A percentile compares a stretch with the other conserved stretches of the same genome.
These are phyloP conservation scores for Piper betle DNA, from an alignment of 164 flowering plant species.

Conservation along the genomic window DNA sequence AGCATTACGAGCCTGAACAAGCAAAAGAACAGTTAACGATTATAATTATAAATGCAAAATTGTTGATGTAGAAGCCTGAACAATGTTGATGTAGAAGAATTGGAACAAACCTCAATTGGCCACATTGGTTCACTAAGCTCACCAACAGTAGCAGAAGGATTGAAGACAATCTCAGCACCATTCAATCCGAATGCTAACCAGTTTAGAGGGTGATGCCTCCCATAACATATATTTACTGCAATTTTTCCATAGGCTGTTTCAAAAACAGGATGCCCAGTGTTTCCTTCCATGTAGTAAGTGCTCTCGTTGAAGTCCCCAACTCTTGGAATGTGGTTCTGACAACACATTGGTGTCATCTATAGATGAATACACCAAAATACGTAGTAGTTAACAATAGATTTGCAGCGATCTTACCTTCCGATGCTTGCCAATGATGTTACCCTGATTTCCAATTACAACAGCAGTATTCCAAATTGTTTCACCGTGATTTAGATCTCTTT, in stretches of 20 bases:
- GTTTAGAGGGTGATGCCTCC: slow-evolving; percentile 95
- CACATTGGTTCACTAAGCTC: slow-evolving; percentile 99
- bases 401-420: slow-evolving; percentile 49
- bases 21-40: not conserved
- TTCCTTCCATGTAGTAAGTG: slow-evolving; percentile 96
- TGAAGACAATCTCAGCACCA: slow-evolving; percentile 98
- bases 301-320: slow-evolving; percentile 99
- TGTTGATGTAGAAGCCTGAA: not conserved
- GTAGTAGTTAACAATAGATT: not conserved
- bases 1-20: slow-evolving; percentile 81
- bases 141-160: slow-evolving; percentile 98
- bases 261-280: slow-evolving; percentile 95
- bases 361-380: not conserved
- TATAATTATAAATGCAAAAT: not conserved
- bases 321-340: slow-evolving; percentile 95
- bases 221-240: slow-evolving; percentile 87
- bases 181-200: slow-evolving; percentile 98
- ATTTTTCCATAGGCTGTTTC: slow-evolving; percentile 94
- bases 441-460: slow-evolving; percentile 80
- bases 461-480: slow-evolving; percentile 96
- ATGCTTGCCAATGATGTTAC: slow-evolving; percentile 96
- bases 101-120: slow-evolving; percentile 80
- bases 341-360: not conserved
- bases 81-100: not conserved
- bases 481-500: slow-evolving; percentile 86